phyloP scores from a whole-genome alignment of 176 grass and related monocot species.

The Saccharum spontaneum region DNA sequence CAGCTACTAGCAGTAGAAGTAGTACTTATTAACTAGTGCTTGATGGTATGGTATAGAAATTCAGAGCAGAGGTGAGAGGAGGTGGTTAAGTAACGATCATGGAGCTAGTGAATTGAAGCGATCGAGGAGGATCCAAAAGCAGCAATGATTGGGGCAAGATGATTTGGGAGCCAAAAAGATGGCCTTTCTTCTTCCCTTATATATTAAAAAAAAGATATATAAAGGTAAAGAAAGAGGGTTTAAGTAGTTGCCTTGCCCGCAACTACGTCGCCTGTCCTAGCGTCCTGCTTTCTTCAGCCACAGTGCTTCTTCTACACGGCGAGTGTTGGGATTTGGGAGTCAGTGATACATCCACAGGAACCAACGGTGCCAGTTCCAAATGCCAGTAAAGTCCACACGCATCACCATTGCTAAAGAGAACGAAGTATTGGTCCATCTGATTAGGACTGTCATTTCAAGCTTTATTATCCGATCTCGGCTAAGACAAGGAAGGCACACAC shows the following conservation, averaged over 20 bases:
- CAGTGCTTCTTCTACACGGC: no score
- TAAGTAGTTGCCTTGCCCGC: not conserved
- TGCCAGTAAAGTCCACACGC: not conserved
- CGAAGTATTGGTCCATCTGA: not conserved
- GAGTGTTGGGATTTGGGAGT: no score
- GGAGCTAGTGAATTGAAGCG: no score
- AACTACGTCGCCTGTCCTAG: not conserved
- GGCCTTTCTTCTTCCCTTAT: conserved; percentile 1
- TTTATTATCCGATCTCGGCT: not conserved
- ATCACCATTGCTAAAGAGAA: not conserved
- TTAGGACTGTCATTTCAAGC: not conserved
- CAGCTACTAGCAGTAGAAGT: no score
- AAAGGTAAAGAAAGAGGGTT: not conserved
- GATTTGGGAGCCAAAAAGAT: not conserved
- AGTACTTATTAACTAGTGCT: no score
- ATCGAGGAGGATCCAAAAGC: conserved; percentile 2
- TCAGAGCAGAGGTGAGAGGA: not conserved
- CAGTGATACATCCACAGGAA: no score
- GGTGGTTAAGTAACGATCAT: conserved; percentile 18
- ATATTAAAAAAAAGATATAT: no score
- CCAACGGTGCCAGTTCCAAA: not conserved
- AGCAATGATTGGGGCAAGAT: conserved; percentile 12
- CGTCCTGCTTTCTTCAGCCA: not conserved
- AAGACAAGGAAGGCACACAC: no score
- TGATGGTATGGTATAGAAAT: not conserved